phyloP scores from a whole-genome alignment of 2,329 filamentous ascomycete species.

The Laburnicola sp. region DNA sequence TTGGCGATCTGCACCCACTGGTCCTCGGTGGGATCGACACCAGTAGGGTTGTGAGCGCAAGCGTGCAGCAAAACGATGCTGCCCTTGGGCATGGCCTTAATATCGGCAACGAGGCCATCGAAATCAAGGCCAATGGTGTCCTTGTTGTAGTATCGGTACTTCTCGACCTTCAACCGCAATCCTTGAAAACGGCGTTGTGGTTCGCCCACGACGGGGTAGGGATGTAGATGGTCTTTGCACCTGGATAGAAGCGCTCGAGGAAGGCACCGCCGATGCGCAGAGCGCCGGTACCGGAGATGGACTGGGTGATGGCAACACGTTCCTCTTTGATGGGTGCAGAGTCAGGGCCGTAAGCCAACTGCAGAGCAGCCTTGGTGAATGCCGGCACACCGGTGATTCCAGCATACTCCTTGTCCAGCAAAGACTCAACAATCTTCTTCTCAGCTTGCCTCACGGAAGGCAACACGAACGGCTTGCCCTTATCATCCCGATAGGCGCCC shows the following conservation, averaged over 20 bases:
- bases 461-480: constrained; percentile 96
- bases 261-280: constrained; percentile 94
- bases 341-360: constrained; percentile 85
- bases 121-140: constrained; percentile 98
- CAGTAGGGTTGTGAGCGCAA: constrained; percentile 97
- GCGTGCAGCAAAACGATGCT: constrained; percentile 94
- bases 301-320: constrained; percentile 90
- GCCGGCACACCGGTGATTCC: constrained; percentile 90
- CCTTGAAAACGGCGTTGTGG: constrained; percentile 94
- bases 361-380: constrained; percentile 89
- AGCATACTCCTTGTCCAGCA: constrained; percentile 95
- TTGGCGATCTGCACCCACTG: constrained; percentile 92
- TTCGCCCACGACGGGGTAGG: constrained; percentile 97
- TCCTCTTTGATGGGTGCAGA: constrained; percentile 72
- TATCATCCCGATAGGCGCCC: constrained; percentile 96
- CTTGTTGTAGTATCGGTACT: constrained; percentile 99
- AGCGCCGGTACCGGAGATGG: constrained; percentile 96
- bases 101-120: constrained; percentile 85
- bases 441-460: constrained; percentile 90
- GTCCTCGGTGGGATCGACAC: constrained; percentile 86
- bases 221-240: constrained; percentile 94
- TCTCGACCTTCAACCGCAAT: constrained; percentile 86
- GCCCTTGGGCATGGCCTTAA: constrained; percentile 83
- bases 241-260: constrained; percentile 86
- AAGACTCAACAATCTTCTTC: constrained; percentile 75